Base-by-base conservation (phyloP, 2,329 filamentous ascomycete genomes). In the Didymosphaeria variabile region DNA sequence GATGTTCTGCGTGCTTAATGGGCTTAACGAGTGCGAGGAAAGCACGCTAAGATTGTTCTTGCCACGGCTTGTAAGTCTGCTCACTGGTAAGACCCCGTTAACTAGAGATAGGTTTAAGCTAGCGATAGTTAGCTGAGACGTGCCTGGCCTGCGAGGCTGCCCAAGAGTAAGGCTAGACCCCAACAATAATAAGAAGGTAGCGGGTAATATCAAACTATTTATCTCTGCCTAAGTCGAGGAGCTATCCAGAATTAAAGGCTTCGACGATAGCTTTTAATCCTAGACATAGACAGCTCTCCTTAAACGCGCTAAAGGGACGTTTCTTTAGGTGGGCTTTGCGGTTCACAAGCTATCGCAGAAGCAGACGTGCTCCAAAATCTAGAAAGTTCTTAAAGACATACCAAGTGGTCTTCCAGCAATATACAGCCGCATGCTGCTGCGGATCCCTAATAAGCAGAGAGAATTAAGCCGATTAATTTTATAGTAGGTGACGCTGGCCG, bases 321-420 rank as follows among this genome's bases (percentile, higher is more conserved):
- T 78, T 50, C 65, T 79, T 8, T 79, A 72, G 76, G 69, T 73
- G 17, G 70, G 66, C 23, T 66, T 69, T 40, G 67, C 71, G 17
- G 56, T 72, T 47, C 52, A 67, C 3, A 68, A 67, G 47, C 53
- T 71, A 12, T 42, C 7, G 12, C 54, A 56, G 46, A 61, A 67
- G 44, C 31, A 26, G 23, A 66, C 66, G 2, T 51, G 29, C 26
- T 63, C 3, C 38, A 44, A 65, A 17, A 42, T 70, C 0, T 34
- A 38, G 5, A 53, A 64, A 19, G 57, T 44, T 0, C 58, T 77
- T 13, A 38, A 66, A 4, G 29, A 32, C 10, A 55, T 75, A 15
- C 73, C 72, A 32, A 52, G 44, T 19, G 70, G 72, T 1, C 64
- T 77, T n/a, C 60, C 64, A 12, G 66, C 64, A 26, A 51, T 77